Percentiles rank a stretch among this genome's conserved stretches.
Conservation (phyloP, 2,329 filamentous ascomycete genomes). For the Stachybotrys chartarum region DNA sequence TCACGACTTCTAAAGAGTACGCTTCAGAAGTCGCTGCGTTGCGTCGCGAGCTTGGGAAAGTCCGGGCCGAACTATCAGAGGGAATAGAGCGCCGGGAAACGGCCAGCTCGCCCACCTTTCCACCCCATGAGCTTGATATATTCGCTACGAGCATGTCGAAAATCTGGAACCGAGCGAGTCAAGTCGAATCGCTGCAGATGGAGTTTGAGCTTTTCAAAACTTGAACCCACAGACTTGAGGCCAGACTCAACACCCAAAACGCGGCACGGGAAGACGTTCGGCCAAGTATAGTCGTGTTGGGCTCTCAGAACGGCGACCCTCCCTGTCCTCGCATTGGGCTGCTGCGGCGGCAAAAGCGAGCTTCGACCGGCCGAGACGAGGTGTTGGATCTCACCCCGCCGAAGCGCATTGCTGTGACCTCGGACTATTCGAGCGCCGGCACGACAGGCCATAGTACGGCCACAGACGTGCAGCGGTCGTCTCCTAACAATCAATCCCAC, state of each 20-base stretch:
- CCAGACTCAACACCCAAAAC: constrained; percentile 2
- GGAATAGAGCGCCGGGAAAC: constrained; percentile 14
- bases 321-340: neutral
- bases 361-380: constrained; percentile 8
- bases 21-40: constrained; percentile 22
- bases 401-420: constrained; percentile 16
- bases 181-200: constrained; percentile 33
- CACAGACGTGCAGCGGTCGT: neutral
- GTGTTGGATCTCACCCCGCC: constrained; percentile 7
- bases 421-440: constrained; percentile 10
- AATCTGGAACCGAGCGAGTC: constrained; percentile 27
- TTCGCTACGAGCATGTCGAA: constrained; percentile 29
- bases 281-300: neutral
- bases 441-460: constrained; percentile 2
- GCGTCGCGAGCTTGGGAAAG: constrained; percentile 23
- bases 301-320: neutral
- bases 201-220: constrained; percentile 32
- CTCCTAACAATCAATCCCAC: neutral
- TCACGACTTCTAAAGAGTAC: constrained; percentile 15
- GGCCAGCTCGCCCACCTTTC: constrained; percentile 11
- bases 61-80: constrained; percentile 16
- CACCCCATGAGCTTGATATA: constrained; percentile 29
- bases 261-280: constrained; percentile 1
- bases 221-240: constrained; percentile 26
- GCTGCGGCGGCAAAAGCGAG: constrained; percentile 10